These are phyloP conservation scores for Chaetothyriales sp. DNA, from an alignment of 2,329 filamentous ascomycete genomes.

Conservation along the genomic window DNA sequence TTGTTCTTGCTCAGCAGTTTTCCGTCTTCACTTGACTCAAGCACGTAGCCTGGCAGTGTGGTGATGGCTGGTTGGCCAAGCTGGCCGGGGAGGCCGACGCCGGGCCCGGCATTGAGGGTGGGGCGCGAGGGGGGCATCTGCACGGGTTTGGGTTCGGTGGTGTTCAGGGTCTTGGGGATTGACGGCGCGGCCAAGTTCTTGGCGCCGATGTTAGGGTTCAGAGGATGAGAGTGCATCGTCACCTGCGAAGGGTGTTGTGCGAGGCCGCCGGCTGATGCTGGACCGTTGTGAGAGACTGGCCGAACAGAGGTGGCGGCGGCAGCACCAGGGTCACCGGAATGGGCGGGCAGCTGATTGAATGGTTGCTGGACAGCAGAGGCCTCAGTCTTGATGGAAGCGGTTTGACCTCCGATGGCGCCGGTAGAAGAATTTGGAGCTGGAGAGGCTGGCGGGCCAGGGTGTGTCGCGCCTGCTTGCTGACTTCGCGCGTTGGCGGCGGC, in stretches of 20 bases:
- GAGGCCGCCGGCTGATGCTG: constrained; percentile 17
- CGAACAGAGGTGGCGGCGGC: neutral
- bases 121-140: constrained; percentile 57
- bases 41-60: constrained; percentile 66
- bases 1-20: constrained; percentile 96
- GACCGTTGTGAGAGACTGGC: constrained; percentile 12
- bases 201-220: constrained; percentile 27
- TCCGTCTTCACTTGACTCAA: constrained; percentile 73
- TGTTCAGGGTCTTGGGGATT: constrained; percentile 67
- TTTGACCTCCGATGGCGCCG: constrained; percentile 1
- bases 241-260: constrained; percentile 20
- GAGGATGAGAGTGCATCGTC: constrained; percentile 27
- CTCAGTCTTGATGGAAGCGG: neutral
- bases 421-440: constrained; percentile 11
- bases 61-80: constrained; percentile 75
- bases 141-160: constrained; percentile 58
- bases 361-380: constrained; percentile 23
- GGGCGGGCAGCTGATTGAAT: constrained; percentile 31
- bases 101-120: constrained; percentile 64
- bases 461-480: constrained; percentile 23
- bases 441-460: constrained; percentile 21
- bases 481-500: constrained; percentile 14
- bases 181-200: constrained; percentile 51
- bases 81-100: constrained; percentile 60
- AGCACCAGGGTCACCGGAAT: constrained; percentile 5